phyloP scores from a whole-genome alignment of 176 grass and related monocot genomes.

The Carex cristatella region DNA sequence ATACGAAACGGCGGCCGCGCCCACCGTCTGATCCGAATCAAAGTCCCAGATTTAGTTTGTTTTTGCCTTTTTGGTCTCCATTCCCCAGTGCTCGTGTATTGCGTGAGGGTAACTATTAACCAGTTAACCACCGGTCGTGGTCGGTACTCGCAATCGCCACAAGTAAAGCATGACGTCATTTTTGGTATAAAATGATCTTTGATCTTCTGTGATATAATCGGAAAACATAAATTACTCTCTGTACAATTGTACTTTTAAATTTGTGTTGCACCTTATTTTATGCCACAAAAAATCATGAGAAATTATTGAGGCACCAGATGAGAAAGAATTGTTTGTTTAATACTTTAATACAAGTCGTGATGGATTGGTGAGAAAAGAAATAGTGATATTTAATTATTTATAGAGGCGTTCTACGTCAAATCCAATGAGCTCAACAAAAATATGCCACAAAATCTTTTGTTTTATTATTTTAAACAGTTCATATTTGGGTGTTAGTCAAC shows the following conservation, averaged over 20 bases:
- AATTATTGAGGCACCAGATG: background rate
- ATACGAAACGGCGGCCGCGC: background rate
- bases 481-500: background rate
- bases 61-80: background rate
- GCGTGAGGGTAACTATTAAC: background rate
- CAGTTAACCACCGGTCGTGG: background rate
- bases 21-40: background rate
- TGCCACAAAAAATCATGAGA: background rate
- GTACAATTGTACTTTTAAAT: no score
- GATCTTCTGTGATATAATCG: background rate
- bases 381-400: background rate
- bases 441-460: background rate
- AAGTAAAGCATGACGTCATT: background rate
- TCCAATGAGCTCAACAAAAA: background rate
- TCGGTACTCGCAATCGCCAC: background rate
- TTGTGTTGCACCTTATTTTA: background rate
- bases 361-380: background rate
- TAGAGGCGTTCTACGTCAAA: slow-evolving; percentile 6
- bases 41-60: background rate
- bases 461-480: background rate
- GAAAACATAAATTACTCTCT: no score
- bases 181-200: background rate
- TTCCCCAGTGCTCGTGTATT: background rate
- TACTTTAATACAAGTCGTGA: background rate
- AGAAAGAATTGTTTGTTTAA: background rate